Evolutionary conservation across 176 grass and related monocot genomes (phyloP), one percentile per base, ranked within the genome.

Genomic region (Pharus latifolius): DNA sequence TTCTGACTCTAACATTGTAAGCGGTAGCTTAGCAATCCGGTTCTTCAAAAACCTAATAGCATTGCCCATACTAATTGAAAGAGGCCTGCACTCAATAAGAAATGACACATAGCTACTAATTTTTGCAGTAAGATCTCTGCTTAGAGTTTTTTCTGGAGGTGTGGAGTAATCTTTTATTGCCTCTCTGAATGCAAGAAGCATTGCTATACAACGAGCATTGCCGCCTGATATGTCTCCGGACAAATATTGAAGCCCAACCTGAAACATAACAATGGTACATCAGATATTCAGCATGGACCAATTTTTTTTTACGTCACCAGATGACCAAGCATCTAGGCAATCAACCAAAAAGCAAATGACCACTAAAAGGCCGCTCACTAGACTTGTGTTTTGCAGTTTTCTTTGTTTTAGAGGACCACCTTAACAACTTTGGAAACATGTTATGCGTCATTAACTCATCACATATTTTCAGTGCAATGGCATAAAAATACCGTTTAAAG

Each of bases 161-260:
- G 78, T 85, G 16, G 80, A 76, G 56, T 91, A 96, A 69, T 96
- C 87, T 18, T 78, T 70, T 62, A 96, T 91, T 75, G 88, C 78
- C 32, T 91, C 84, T 56, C 34, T 78, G 37, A 88, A 96, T 60
- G 91, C 87, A 64, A 91, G 78, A 82, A 96, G 87, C 91, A 96
- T 91, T 71, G 84, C 87, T 63, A 88, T 83, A 49, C 91, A 91
- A 65, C 81, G 75, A 60, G 59, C 84, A 82, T 96, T 96, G 60
- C 81, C 78, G 65, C 91, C 87, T 16, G 78, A 85, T 66, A 96
- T 80, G 22, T 80, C 49, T 12, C 85, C 74, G 48, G 84, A 85
- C 24, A 96, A 76, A 85, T 80, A 96, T 43, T 96, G 87, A 68
- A 96, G 87, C 43, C 91, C 91, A 60, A 89, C 85, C 90, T 94